These are phyloP conservation scores for Monoraphidium neglectum DNA, from an alignment of 139 green algal species.

Conservation along the genomic window DNA sequence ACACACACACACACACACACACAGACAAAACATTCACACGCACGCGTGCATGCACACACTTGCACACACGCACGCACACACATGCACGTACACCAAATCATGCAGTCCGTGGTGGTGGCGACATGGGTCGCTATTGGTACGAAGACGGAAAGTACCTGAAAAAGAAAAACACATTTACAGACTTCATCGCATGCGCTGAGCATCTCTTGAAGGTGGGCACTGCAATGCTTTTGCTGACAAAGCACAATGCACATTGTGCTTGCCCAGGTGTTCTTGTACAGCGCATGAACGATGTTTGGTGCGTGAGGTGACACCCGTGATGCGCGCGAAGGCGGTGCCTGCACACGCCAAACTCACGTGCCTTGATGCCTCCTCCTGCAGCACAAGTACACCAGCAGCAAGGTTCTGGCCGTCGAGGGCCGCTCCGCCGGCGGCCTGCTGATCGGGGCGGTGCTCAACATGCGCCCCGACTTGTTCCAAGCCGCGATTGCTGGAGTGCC, in stretches of 20 bases:
- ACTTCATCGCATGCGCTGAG: slow-evolving; percentile 79
- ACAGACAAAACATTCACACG: too few species aligned
- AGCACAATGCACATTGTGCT: too few species aligned
- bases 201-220: slow-evolving; percentile 52
- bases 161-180: slow-evolving; percentile 88
- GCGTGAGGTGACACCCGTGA: too few species aligned
- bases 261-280: too few species aligned
- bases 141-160: slow-evolving; percentile 82
- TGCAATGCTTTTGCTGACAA: too few species aligned
- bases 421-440: slow-evolving; percentile 75
- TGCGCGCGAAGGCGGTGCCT: background rate
- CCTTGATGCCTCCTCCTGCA: background rate
- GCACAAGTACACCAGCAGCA: slow-evolving; percentile 47
- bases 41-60: too few species aligned
- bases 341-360: background rate
- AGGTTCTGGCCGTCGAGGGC: slow-evolving; percentile 60
- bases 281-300: too few species aligned
- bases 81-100: background rate
- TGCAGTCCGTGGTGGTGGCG: slow-evolving; percentile 36
- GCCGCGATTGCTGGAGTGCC: slow-evolving; percentile 65
- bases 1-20: too few species aligned
- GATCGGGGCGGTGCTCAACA: slow-evolving; percentile 81
- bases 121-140: slow-evolving; percentile 52
- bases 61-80: too few species aligned
- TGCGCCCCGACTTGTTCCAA: slow-evolving; percentile 80